Evolutionary conservation across 805 yeast species (phyloP), one percentile per base, ranked within the genome.

Genomic region (Candida incommunis): DNA sequence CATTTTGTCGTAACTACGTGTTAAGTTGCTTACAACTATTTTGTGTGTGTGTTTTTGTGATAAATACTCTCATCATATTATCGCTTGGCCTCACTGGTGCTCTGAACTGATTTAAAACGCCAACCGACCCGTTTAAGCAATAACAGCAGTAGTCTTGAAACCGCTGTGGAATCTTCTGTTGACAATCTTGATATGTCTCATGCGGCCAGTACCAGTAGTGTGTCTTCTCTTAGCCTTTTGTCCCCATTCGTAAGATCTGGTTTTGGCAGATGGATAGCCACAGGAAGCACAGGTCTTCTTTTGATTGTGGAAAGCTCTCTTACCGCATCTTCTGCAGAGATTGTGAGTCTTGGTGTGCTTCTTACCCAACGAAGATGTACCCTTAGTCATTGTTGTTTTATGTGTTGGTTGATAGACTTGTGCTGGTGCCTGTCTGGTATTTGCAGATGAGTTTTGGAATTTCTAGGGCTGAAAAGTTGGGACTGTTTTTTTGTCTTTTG

Each of bases 301-400:
- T 79, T 92, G 98, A 70, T 82, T 75, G 78, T 92, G 97, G 94
- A 90, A 90, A 53, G 96, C 82, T 78, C 97, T 95, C 69, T 78
- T 75, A 68, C 97, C 97, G 79, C 98, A 92, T 82, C 71, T 64
- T 51, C 83, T 86, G 81, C 98, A 92, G 74, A 88, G 78, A 49
- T 57, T 58, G 86, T 92, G 98, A 70, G 97, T 82, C 78, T 92
- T 92, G 90, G 84, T 88, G 85, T 92, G 96, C 75, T 92, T 87
- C 79, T 90, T 90, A 81, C 98, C 98, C 80, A 86, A 82, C 72
- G 96, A 86, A 76, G 97, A 96, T 74, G 98, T 90, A 85, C 98
- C 98, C 87, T 90, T 55, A 46, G 57, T 48, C 59, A 63, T 57
- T 66, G 63, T 69, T 67, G 37, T 5, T 31, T 31, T 11, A 13